Conservation (phyloP, 1,284 basidiomycete species). For the Phellopilus nigrolimitatus region DNA sequence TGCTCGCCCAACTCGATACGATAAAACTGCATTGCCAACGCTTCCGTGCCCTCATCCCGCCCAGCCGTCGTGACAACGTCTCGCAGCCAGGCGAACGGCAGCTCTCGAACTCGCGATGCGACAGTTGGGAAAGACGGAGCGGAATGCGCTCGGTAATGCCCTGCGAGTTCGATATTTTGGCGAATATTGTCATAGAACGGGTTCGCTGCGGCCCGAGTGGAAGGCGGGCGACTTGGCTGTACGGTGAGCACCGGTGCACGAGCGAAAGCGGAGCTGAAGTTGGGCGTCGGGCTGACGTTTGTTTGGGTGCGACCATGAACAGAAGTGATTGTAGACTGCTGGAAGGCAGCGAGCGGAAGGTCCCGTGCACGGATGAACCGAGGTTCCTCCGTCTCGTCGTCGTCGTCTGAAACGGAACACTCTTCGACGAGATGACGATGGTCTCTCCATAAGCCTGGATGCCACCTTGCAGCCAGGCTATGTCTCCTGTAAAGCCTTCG, state of each 20-base stretch:
- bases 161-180: conserved; percentile 89
- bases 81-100: conserved; percentile 81
- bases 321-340: conserved; percentile 28
- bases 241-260: neutral
- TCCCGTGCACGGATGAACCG: conserved; percentile 27
- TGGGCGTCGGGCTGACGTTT: conserved; percentile 20
- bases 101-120: conserved; percentile 57
- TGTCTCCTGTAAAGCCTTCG: conserved; percentile 60
- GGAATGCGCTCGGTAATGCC: conserved; percentile 82
- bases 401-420: conserved; percentile 47
- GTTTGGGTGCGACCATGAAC: conserved; percentile 18
- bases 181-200: conserved; percentile 95
- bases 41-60: conserved; percentile 66
- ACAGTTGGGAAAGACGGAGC: conserved; percentile 66
- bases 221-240: neutral
- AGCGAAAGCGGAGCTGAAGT: conserved; percentile 24
- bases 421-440: conserved; percentile 48
- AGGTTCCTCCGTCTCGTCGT: conserved; percentile 34
- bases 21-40: conserved; percentile 89
- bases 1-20: conserved; percentile 89
- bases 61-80: conserved; percentile 56
- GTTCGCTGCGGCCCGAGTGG: conserved; percentile 42
- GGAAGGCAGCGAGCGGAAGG: conserved; percentile 31
- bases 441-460: conserved; percentile 66
- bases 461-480: conserved; percentile 79